Conservation (phyloP, 1,284 basidiomycete species). For the Albatrellus sp. region DNA sequence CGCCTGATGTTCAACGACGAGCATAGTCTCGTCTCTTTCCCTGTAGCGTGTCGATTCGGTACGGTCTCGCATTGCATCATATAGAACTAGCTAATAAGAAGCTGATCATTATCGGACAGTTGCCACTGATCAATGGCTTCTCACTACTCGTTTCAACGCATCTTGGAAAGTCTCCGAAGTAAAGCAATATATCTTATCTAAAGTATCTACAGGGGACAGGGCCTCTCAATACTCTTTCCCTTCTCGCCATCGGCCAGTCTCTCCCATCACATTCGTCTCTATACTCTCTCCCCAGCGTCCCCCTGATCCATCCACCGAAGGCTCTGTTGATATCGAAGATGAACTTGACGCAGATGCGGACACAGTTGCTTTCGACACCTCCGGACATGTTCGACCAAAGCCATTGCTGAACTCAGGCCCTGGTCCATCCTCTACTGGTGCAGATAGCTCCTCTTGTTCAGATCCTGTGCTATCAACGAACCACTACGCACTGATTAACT, state of each 20-base stretch:
- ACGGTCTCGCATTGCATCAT: conserved; percentile 16
- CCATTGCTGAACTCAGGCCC: too few species aligned
- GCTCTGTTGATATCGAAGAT: background rate
- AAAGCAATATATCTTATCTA: conserved; percentile 48
- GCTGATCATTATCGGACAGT: conserved; percentile 24
- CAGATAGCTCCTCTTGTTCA: conserved; percentile 5
- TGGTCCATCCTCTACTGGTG: conserved; percentile 3
- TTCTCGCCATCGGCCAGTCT: conserved; percentile 28
- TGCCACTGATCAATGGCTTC: conserved; percentile 58
- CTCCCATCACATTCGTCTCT: conserved; percentile 49
- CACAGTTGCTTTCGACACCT: conserved; percentile 8
- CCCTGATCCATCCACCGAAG: conserved; percentile 9
- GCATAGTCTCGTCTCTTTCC: conserved; percentile 2
- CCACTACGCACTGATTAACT: conserved; percentile 39
- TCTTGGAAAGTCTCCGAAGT: conserved; percentile 45
- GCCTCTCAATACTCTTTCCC: conserved; percentile 14
- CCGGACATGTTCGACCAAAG: conserved; percentile 3
- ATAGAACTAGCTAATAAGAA: background rate
- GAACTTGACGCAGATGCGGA: conserved; percentile 10
- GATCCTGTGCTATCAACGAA: too few species aligned
- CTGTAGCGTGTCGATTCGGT: conserved; percentile 44
- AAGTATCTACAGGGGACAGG: conserved; percentile 26
- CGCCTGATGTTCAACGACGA: background rate
- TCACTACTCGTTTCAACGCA: conserved; percentile 45
- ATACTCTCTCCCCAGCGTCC: conserved; percentile 10